Percentiles rank a stretch among this genome's conserved stretches.
Evolutionary conservation across 169 alveolate species (phyloP).

Genomic region (Besnoitia besnoiti): DNA sequence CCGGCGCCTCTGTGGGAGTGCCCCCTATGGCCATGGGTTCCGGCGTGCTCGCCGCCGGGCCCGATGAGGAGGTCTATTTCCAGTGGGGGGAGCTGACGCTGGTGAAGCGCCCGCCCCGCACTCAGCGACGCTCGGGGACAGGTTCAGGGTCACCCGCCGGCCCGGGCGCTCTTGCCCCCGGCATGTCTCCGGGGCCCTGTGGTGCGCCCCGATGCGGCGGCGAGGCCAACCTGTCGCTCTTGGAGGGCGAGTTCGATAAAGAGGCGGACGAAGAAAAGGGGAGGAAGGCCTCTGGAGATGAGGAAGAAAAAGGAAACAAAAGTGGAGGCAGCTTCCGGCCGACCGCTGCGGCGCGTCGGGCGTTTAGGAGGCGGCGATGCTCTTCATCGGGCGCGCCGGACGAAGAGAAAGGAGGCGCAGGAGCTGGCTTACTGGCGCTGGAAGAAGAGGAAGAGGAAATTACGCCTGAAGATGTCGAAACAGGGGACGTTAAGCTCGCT

Average conservation of each 20-base stretch:
- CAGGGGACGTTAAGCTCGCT: conserved; percentile 93
- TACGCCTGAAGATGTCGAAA: conserved; percentile 71
- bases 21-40: not conserved
- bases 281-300: not conserved
- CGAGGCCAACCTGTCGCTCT: conserved; percentile 17
- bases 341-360: conserved; percentile 14
- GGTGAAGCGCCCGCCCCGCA: not conserved
- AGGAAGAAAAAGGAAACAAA: not conserved
- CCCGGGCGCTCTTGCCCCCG: not conserved
- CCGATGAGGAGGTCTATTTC: conserved; percentile 16
- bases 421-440: not conserved
- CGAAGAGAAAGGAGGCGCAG: not conserved
- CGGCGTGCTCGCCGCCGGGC: not conserved
- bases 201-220: not conserved
- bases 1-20: not conserved
- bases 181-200: not conserved
- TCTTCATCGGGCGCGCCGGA: conserved; percentile 4
- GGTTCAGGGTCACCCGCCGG: not conserved
- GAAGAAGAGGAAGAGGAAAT: not conserved
- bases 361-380: conserved; percentile 31
- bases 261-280: not conserved
- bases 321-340: conserved; percentile 31
- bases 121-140: not conserved
- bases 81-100: not conserved
- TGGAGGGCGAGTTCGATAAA: not conserved